Base-by-base conservation (phyloP, 768 basidiomycete species). In the Russula compacta region DNA sequence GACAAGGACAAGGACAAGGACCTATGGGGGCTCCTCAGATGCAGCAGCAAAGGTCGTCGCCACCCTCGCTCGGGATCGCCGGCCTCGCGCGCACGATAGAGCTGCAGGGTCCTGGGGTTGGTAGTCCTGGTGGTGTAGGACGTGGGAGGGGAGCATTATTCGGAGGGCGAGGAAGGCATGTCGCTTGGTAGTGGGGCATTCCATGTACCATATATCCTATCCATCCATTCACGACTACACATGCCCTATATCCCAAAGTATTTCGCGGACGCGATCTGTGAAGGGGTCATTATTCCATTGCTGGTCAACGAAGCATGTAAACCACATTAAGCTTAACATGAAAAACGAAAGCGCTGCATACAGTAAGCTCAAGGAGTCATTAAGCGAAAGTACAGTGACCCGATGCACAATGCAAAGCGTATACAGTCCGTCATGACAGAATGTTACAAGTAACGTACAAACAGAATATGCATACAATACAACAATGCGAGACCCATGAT, bases 1-100 rank as follows among this genome's bases (percentile, higher is more conserved):
- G 58, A 17, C 43, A 21, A 4, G 44, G 46, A 19, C n/a, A 33
- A 6, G 58, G 59, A 48, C 38, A 6, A 33, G 52, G 59, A 12
- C 50, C 40, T 35, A 35, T 40, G 44, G 54, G 21, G 14, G 57
- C 8, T 7, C 29, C 72, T 54, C 64, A 67, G 57, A 65, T 70
- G 33, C 59, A 66, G 33, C 59, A 66, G 57, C 64, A 58, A 64
- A 67, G 63, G 11, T 66, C 62, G 35, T 75, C 77, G 12, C 75
- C 72, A 3, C 79, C 80, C 5, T 15, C 36, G 3, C 63, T 60
- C 14, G 59, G 59, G 12, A 47, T 64, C 38, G 42, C 63, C 3
- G 32, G 55, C 43, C 54, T 63, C 17, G 39, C 50, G 39, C 64
- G 63, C 39, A 42, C 36, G 21, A 56, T 63, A 61, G 64, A 65